Evolutionary conservation across 306 rosid species (phyloP).

Genomic region (Quercus agrifolia): DNA sequence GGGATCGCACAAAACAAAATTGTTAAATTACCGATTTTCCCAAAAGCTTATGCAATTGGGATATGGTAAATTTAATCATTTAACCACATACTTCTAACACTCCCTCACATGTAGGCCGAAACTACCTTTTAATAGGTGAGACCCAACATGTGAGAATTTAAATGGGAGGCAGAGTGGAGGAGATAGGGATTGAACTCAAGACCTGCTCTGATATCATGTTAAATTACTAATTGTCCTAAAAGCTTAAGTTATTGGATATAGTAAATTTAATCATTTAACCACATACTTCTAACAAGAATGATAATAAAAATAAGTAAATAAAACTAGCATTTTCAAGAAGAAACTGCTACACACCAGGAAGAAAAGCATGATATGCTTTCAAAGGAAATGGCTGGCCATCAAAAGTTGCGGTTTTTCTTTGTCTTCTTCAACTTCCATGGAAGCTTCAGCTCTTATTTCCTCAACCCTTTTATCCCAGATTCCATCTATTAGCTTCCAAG

Average conservation of each 20-base stretch:
- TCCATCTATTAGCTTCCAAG: slow-evolving; percentile 88
- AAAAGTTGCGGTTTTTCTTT: slow-evolving; percentile 81
- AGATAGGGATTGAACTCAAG: too few relatives aligned
- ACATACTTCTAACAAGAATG: not conserved
- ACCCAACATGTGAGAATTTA: too few relatives aligned
- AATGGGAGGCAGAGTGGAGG: too few relatives aligned
- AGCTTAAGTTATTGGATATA: too few relatives aligned
- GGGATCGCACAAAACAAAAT: not conserved
- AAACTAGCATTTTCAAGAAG: not conserved
- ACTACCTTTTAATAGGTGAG: too few relatives aligned
- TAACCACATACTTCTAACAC: too few relatives aligned
- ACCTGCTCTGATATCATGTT: too few relatives aligned
- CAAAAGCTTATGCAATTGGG: too few relatives aligned
- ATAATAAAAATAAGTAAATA: not conserved
- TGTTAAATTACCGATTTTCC: not conserved
- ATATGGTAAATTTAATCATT: too few relatives aligned
- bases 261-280: too few relatives aligned
- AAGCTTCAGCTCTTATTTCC: slow-evolving; percentile 63
- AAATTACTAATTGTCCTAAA: too few relatives aligned
- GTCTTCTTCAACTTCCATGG: slow-evolving; percentile 72
- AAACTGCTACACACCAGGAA: slow-evolving; percentile 24
- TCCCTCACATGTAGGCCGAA: too few relatives aligned
- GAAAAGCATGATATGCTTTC: slow-evolving; percentile 33
- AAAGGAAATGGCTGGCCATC: slow-evolving; percentile 89
- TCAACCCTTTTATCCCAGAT: slow-evolving; percentile 80